Evolutionary conservation across 306 rosid species (phyloP), one percentile per base, ranked within the genome.

Genomic region (Castanea mollissima): DNA sequence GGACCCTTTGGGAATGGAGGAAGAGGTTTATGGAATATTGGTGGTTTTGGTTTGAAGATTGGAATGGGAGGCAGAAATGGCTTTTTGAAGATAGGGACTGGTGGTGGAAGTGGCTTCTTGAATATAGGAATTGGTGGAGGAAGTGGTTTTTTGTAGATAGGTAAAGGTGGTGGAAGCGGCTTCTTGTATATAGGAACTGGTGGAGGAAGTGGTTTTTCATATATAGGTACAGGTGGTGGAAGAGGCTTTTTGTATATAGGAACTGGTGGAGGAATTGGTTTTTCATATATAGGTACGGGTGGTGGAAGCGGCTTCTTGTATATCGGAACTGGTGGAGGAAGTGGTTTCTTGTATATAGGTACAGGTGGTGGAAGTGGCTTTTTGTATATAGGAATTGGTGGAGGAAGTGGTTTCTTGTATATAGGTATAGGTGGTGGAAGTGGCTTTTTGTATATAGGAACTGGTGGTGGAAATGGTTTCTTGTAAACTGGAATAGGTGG

Each of bases 1-100:
- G 87, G 89, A 10, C 52, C 20, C 76, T 84, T 86, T 34, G 87
- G 86, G 75, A 83, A 41, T 8, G 89, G 94, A 19, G 94, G 94
- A 57, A 87, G 85, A 52, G 78, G 88, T 73, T 85, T 85, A 23
- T 71, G 72, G 81, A 35, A 81, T 63, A 63, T 2, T 4, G 88
- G 88, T 31, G 80, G 84, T 60, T 76, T 74, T 74, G 76, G 78
- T 54, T 76, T 80, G 76, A 15, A 82, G 25, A 27, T 23, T 46
- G 59, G 76, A 23, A 55, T 59, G 9, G 73, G 83, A 58, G 78
- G 77, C 32, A 60, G 84, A 51, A 0, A 27, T 15, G 81, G 81
- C 73, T 81, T 54, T 27, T 73, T 76, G 16, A 54, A 80, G 69
- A 59, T 65, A 13, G 75, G 84, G 16, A 72, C 12, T 1, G 73